These are phyloP conservation scores for Fusarium keratoplasticum DNA, from an alignment of 2,329 filamentous ascomycete genomes.

Conservation along the genomic window DNA sequence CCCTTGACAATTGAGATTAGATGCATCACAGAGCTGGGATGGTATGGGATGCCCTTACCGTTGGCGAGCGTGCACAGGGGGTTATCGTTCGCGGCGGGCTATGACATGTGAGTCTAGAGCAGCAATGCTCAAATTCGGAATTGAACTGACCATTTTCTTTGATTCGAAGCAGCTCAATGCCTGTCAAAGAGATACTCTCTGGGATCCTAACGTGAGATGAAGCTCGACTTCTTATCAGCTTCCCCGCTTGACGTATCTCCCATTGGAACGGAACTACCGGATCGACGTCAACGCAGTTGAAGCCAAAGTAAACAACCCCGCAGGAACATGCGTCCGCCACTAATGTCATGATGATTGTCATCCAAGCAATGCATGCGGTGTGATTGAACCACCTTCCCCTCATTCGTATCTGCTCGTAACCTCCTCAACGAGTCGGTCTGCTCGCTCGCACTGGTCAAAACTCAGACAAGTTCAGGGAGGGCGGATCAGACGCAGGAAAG, in stretches of 20 bases:
- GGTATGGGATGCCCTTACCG: neutral
- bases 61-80: constrained; percentile 30
- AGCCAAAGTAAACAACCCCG: constrained; percentile 11
- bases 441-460: neutral
- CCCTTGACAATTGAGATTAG: constrained; percentile 17
- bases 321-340: constrained; percentile 7
- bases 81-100: neutral
- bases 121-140: rapidly evolving
- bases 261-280: constrained; percentile 3
- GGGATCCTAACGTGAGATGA: neutral
- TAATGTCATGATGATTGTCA: constrained; percentile 23
- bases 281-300: neutral
- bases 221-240: neutral
- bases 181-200: neutral
- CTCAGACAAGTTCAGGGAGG: neutral
- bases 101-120: neutral
- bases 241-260: neutral
- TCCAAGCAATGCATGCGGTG: constrained; percentile 1
- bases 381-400: neutral
- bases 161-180: neutral
- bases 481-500: neutral
- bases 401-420: neutral
- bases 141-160: neutral
- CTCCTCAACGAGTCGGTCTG: neutral
- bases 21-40: rapidly evolving